Conservation (phyloP, 768 basidiomycete species). For the Xerocomellus chrysenteron region DNA sequence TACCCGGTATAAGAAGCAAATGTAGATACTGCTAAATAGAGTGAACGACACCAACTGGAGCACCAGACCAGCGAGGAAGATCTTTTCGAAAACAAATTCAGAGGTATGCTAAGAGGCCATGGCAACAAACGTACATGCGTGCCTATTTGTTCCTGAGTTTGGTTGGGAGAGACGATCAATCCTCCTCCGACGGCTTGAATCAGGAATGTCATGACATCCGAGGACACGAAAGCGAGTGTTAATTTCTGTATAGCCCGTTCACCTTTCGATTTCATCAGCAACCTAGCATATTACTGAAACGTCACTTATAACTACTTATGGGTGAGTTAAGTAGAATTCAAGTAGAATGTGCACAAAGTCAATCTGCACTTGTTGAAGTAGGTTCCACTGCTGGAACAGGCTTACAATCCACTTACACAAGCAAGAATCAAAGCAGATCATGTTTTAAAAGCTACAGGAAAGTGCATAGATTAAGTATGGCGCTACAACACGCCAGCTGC, state of each 20-base stretch:
- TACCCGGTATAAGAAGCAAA: slow-evolving; percentile 51
- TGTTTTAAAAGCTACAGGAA: no score
- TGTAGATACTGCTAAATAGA: slow-evolving; percentile 46
- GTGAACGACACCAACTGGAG: slow-evolving; percentile 55
- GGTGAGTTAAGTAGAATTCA: no score
- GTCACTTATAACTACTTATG: no score
- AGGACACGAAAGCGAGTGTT: slow-evolving; percentile 57
- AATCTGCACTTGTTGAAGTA: no score
- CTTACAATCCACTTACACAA: no score
- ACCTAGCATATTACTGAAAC: no score
- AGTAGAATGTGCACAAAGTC: no score
- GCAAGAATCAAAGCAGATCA: no score
- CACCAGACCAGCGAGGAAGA: slow-evolving; percentile 57
- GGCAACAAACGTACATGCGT: slow-evolving; percentile 34
- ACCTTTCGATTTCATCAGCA: no score
- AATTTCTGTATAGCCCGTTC: slow-evolving; percentile 47
- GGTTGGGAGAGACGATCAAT: neutral
- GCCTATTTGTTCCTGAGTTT: slow-evolving; percentile 26
- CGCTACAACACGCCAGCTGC: no score
- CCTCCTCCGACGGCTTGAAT: slow-evolving; percentile 46
- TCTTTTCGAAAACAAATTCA: slow-evolving; percentile 46
- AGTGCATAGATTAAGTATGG: no score
- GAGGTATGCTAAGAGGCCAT: neutral
- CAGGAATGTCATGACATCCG: slow-evolving; percentile 64
- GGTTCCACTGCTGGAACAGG: no score